A percentile compares a stretch with the other conserved stretches of the same genome.
phyloP scores from a whole-genome alignment of 2,329 filamentous ascomycete species.

The Hypoxylon sp. region DNA sequence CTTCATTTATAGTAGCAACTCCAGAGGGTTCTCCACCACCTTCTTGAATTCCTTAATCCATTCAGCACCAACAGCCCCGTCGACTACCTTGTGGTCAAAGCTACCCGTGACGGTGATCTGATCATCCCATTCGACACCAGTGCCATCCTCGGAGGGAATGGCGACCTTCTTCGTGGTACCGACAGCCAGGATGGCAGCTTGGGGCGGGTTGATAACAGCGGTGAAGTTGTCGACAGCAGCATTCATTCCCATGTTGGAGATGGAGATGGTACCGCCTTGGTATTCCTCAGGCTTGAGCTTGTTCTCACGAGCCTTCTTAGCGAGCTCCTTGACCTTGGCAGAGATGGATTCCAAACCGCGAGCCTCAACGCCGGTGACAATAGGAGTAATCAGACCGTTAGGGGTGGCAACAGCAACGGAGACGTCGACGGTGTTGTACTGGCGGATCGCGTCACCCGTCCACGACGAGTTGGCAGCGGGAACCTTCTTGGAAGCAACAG shows the following conservation, averaged over 20 bases:
- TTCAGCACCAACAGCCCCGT: constrained; percentile 95
- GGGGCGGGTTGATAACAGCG: constrained; percentile 98
- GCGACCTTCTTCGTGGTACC: constrained; percentile 97
- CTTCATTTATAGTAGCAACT: constrained; percentile 83
- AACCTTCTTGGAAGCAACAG: constrained; percentile 90
- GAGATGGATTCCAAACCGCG: constrained; percentile 93
- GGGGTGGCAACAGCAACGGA: constrained; percentile 96
- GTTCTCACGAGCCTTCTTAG: constrained; percentile 94
- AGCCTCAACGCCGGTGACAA: constrained; percentile 89
- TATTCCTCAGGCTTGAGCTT: constrained; percentile 99
- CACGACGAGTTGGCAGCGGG: constrained; percentile 97
- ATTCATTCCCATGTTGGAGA: constrained; percentile 99
- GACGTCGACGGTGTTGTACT: constrained; percentile 94
- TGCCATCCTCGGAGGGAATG: constrained; percentile 86
- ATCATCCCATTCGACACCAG: constrained; percentile 90
- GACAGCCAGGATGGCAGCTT: constrained; percentile 94
- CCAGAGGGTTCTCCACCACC: constrained; percentile 95
- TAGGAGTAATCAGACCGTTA: constrained; percentile 94
- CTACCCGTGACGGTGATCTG: constrained; percentile 95
- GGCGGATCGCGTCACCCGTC: constrained; percentile 90
- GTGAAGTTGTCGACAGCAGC: constrained; percentile 95
- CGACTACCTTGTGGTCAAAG: constrained; percentile 99
- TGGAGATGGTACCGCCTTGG: constrained; percentile 98
- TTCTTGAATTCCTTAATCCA: constrained; percentile 98
- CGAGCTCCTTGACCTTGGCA: constrained; percentile 91